Percentiles rank a stretch among this genome's conserved stretches.
These are phyloP conservation scores for Amylocarpus encephaloides DNA, from an alignment of 2,329 filamentous ascomycete species.

Conservation along the genomic window DNA sequence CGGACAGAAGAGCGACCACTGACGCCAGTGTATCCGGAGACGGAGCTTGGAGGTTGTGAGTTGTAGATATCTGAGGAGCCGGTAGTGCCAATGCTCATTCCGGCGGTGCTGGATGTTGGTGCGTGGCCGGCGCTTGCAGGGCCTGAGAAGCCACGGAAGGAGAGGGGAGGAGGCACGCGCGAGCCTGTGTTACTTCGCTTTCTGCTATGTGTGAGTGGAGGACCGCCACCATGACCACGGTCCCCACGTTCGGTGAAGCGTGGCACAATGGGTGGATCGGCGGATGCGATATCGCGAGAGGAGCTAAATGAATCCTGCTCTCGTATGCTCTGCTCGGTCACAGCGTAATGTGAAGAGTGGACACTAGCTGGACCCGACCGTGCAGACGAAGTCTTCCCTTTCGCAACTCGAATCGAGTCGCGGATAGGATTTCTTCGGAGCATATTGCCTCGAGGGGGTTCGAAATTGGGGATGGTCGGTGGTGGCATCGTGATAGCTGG, in stretches of 20 bases:
- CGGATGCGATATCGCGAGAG: constrained; percentile 36
- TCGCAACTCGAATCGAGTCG: constrained; percentile 85
- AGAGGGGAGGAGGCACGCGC: constrained; percentile 60
- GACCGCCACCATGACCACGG: constrained; percentile 4
- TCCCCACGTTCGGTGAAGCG: constrained; percentile 57
- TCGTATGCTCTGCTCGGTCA: constrained; percentile 16
- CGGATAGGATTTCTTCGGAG: constrained; percentile 51
- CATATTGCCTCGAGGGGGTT: constrained; percentile 30
- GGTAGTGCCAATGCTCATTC: constrained; percentile 50
- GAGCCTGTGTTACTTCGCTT: constrained; percentile 88
- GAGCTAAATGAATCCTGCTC: constrained; percentile 24
- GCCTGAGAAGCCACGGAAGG: constrained; percentile 69
- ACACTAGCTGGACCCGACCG: constrained; percentile 35
- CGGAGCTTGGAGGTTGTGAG: constrained; percentile 43
- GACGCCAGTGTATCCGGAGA: constrained; percentile 34
- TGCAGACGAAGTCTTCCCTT: constrained; percentile 47
- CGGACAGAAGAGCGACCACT: constrained; percentile 32
- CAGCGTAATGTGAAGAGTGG: constrained; percentile 22
- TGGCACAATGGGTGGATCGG: constrained; percentile 66
- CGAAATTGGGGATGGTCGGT: constrained; percentile 44
- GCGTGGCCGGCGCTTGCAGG: constrained; percentile 24
- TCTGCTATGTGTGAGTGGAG: constrained; percentile 56
- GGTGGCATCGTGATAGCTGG: constrained; percentile 48
- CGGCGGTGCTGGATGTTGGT: constrained; percentile 49
- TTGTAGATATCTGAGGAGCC: constrained; percentile 57